Conservation (phyloP, 2,329 filamentous ascomycete species). For the Leptographium radiaticola region DNA sequence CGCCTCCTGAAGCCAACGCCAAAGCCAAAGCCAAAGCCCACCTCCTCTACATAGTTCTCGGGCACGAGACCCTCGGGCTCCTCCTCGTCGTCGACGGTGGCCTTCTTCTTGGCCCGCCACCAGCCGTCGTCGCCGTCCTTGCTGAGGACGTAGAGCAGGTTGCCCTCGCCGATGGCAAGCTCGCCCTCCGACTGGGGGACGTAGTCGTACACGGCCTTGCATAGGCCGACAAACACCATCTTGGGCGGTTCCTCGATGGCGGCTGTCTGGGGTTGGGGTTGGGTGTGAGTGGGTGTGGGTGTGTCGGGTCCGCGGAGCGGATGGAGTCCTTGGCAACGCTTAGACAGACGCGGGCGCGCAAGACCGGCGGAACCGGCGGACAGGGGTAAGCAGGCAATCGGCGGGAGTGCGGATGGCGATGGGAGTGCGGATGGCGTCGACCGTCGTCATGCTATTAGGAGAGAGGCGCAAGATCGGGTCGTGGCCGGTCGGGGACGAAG, state of each 20-base stretch:
- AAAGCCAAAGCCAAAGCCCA: constrained; percentile 27
- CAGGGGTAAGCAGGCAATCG: neutral
- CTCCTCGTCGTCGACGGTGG: constrained; percentile 69
- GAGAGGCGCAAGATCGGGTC: neutral
- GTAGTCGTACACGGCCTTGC: constrained; percentile 15
- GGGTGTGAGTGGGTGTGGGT: neutral
- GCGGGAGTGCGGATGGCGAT: neutral
- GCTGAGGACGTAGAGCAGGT: constrained; percentile 14
- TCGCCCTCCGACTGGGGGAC: constrained; percentile 14
- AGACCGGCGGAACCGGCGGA: neutral
- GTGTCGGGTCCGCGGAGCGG: neutral
- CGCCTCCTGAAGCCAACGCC: neutral
- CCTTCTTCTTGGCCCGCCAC: constrained; percentile 95
- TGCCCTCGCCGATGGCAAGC: constrained; percentile 13
- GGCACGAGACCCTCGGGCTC: constrained; percentile 85
- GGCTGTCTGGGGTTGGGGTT: neutral
- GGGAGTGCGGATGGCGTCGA: neutral
- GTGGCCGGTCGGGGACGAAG: neutral
- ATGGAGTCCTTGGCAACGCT: neutral
- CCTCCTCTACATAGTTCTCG: constrained; percentile 91
- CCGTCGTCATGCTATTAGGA: too few relatives aligned
- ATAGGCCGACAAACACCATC: constrained; percentile 15
- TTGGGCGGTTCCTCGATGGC: too few relatives aligned
- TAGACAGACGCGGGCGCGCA: neutral
- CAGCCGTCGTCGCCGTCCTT: constrained; percentile 69